Base-by-base conservation (phyloP, 192 early-diverging fungal species). In the Hyaloraphidium curvatum region DNA sequence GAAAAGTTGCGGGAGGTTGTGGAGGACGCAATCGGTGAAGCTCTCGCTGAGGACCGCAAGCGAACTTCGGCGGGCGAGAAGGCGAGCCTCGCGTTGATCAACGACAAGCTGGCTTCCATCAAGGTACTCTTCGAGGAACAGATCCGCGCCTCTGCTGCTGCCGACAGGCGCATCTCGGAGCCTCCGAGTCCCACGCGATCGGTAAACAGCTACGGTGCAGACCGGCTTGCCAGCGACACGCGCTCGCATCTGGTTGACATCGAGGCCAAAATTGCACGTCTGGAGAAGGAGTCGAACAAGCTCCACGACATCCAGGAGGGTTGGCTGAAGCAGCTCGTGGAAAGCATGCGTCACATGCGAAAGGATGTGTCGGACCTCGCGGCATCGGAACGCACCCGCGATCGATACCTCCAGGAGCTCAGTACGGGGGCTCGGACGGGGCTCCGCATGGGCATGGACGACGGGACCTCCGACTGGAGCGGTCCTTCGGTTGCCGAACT, bases 281-380 rank as follows among this genome's bases (percentile, higher is more conserved):
- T 48, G 14, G 25, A 14, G 7, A 48, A 48, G 19, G 43, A 48
- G 25, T 14, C 14, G 7, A 14, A 48, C 7, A 14, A 22, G 7
- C 14, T 22, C 19, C 43, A 48, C 25, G 43, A 48, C 23, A 48
- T 48, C 23, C 43, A 22, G 14, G 43, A 14, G 7, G 43, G 43
- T 48, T 48, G 43, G 43, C 43, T 48, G 17, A 48, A 48, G 43
- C 43, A 48, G 23, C 14, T 48, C 25, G 43, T 48, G 14, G 43
- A 48, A 14, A 48, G 25, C 23, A 9, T 48, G 11, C 5, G 43
- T 11, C 17, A 25, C 7, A 9, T 48, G 9, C 43, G 43, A 19
- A 48, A 48, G 25, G 43, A 48, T 22, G 43, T 48, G 5, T 22
- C 11, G 17, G 43, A 48, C 7, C 43, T 48, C 11, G 43, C 17